Evolutionary conservation across 148 eudicot genomes (phyloP).

Genomic region (Salicornia ramosissima): DNA sequence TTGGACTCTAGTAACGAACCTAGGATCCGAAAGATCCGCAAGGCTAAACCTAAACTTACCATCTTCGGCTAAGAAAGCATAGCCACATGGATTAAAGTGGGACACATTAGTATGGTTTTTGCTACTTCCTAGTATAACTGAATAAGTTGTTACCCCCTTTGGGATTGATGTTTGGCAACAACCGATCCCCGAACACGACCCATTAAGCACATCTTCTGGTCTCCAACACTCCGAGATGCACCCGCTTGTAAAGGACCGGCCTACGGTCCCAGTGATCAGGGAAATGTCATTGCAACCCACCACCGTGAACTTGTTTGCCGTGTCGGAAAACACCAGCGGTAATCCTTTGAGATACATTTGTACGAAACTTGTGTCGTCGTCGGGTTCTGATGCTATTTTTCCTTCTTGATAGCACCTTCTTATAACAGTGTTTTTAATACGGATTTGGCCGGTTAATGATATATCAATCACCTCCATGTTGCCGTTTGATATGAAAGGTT

Average conservation of each 20-base stretch:
- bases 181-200: constrained; percentile 42
- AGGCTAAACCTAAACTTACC: constrained; percentile 30
- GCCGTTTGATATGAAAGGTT: too few relatives aligned
- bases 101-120: constrained; percentile 16
- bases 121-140: not conserved
- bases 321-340: constrained; percentile 36
- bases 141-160: constrained; percentile 23
- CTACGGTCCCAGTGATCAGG: too few relatives aligned
- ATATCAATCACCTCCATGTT: constrained; percentile 18
- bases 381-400: too few relatives aligned
- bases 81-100: constrained; percentile 38
- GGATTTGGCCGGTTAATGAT: constrained; percentile 25
- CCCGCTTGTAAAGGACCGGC: too few relatives aligned
- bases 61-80: constrained; percentile 42
- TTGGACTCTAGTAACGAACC: constrained; percentile 1
- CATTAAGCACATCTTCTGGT: constrained; percentile 22
- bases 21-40: constrained; percentile 30
- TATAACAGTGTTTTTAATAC: constrained; percentile 20
- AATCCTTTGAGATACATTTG: too few relatives aligned
- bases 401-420: constrained; percentile 19
- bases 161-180: constrained; percentile 49
- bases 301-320: constrained; percentile 29
- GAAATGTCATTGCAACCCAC: constrained; percentile 46
- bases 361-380: too few relatives aligned
- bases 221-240: too few relatives aligned